Evolutionary conservation across 345 rosid species (phyloP), one percentile per base, ranked within the genome.

Genomic region (Dipteronia dyeriana): DNA sequence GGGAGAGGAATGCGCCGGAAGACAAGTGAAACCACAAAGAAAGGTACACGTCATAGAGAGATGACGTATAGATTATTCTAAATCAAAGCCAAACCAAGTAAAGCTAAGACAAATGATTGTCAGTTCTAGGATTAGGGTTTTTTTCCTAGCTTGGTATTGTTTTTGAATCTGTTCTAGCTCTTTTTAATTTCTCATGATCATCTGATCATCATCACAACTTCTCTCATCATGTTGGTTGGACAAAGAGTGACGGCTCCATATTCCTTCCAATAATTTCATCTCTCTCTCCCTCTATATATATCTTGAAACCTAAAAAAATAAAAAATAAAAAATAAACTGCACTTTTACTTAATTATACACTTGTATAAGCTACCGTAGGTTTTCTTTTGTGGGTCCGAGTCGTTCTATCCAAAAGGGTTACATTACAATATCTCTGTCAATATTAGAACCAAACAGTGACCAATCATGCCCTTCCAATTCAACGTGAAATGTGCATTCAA

Each of bases 191-290:
- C 38, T 34, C 5, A 34, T 34, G 38, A 34, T 34, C 38, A 14
- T 17, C n/a, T 51, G 7, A 59, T 59, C 1, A 20, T 59, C 63
- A 59, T 59, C 63, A 38, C 64, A 31, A 5, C 54, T 66, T 10
- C 51, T 53, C 8, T 41, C 9, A 20, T 53, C 47, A 45, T 79
- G 10, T 41, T 34, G 38, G 83, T 82, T 75, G 73, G 78, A 69
- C 68, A 70, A 82, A 29, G 85, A 78, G 88, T 85, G 85, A 78
- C 85, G 85, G 81, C 75, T 85, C 66, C 23, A 60, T 68, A 68
- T 78, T 82, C 84, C 78, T 77, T 63, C 63, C 81, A 82, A 82
- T 78, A 25, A 70, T 79, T 66, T 39, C 68, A n/a, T 62, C 31
- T 7, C 14, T 41, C 57, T 16, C 16, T 64, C 54, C n/a, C n/a